Base-by-base conservation (phyloP, 768 basidiomycete species). In the Xanthoconium purpureum region DNA sequence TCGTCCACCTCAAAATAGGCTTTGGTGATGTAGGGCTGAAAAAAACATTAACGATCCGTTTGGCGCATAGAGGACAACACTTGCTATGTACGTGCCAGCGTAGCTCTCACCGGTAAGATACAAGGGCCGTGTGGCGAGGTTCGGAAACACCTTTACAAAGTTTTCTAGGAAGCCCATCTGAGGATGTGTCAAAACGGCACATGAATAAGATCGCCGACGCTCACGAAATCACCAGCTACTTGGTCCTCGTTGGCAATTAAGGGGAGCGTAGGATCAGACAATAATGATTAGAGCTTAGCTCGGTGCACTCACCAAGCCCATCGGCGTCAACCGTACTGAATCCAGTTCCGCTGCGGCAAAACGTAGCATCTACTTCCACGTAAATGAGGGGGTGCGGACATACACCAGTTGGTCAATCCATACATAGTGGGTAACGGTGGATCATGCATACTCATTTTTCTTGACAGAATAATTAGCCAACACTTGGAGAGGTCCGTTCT, bases 11-110 rank as follows among this genome's bases (percentile, higher is more conserved):
- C 75, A 62, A 91, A 86, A 65, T 87, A 85, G 8, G 84, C 72
- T 69, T 88, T 87, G 59, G 84, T 75, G 61, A 90, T 89, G 64
- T 89, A 89, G 4, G 88, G 87, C 85, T 89, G 14, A 85, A 74
- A 6, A 4, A 3, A n/a, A n/a, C 33, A 3, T 53, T n/a, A 24
- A 6, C 11, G n/a, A 40, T 35, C 38, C 28, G 18, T 10, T 33
- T 12, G 17, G 14, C 15, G 17, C 10, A 3, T 10, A 33, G 84
- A 87, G 46, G 17, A 29, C 33, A 24, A 44, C 9, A 68, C 81
- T 55, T 61, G 82, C 82, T 47, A 88, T 88, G 60, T 83, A 88
- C 47, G 76, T 78, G 30, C 88, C 88, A n/a, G 88, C 81, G 69
- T 89, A 89, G 64, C 84, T 87, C 70, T 89, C 88, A 5, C 88